Evolutionary conservation across 208 protist genomes (phyloP), one percentile per base, ranked within the genome.

Genomic region (Leishmania martiniquensis): DNA sequence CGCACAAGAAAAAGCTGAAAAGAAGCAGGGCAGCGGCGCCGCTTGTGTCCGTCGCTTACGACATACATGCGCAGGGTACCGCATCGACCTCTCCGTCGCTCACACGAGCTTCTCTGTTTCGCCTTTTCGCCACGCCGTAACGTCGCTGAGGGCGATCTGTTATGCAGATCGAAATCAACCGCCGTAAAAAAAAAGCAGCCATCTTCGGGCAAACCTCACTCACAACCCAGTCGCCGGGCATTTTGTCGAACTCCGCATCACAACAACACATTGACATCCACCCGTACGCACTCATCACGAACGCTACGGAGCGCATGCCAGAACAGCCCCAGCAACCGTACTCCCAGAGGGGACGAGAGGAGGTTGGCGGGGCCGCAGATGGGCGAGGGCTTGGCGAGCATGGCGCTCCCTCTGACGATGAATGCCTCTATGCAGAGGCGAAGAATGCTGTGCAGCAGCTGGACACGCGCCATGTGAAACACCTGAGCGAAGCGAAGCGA

Each of bases 401-500:
- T 13, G 34, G 15, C 13, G 4, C 47, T 51, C 17, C 0, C 60
- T 51, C 49, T 17, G 29, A 60, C 74, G 29, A 52, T 17, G 44
- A 76, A 20, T 22, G 39, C 72, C 60, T 57, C 63, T 71, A 76
- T n/a, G 67, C 77, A 47, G 70, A 72, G 66, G 69, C 70, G 25
- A 76, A 67, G 44, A 71, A 52, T 20, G 76, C 55, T 5, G 73
- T 85, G 37, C 51, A 78, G 37, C 73, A 70, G 54, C 49, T 75
- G n/a, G 66, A 67, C 57, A 81, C 71, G 17, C 52, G 49, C 9
- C 47, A 57, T 12, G 55, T 77, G 13, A 78, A 87, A 47, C 66
- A 67, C 34, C 65, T 86, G 51, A 86, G 67, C 60, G 84, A 90
- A 57, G 60, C 78, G 47, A 68, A 55, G 42, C 83, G 83, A 51